A percentile compares a stretch with the other conserved stretches of the same genome.
These are phyloP conservation scores for Bryopsis sp. DNA, from an alignment of 139 green algal genomes.

Conservation along the genomic window DNA sequence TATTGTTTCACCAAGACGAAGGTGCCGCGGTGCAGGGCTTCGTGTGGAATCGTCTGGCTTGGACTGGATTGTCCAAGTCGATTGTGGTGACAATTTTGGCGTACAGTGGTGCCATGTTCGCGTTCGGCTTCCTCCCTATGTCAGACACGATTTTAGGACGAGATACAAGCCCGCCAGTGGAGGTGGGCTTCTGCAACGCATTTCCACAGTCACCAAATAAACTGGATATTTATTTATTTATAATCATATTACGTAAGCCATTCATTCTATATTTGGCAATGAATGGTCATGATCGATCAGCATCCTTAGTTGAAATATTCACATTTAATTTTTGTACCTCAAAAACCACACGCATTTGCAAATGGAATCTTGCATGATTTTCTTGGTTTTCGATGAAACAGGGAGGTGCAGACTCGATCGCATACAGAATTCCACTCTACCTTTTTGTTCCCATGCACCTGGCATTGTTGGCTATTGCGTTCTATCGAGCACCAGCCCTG, in stretches of 20 bases:
- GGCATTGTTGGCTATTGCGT: background rate
- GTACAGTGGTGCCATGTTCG: constrained; percentile 27
- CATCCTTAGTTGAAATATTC: background rate
- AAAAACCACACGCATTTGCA: background rate
- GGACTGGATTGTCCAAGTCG: too few species aligned
- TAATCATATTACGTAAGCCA: background rate
- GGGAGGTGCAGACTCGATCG: background rate
- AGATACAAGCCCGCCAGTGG: background rate
- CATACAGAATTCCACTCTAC: constrained; percentile 3
- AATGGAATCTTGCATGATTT: background rate
- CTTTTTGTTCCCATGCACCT: constrained; percentile 7
- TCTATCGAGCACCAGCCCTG: background rate
- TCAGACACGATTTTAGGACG: constrained; percentile 9
- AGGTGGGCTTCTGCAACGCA: background rate
- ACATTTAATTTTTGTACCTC: background rate
- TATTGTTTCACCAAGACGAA: too few species aligned
- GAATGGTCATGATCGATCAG: background rate
- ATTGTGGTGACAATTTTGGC: constrained; percentile 23
- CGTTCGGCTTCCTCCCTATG: constrained; percentile 32
- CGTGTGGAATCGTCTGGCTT: too few species aligned
- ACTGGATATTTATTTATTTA: background rate
- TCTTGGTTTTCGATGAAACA: background rate
- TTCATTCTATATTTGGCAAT: background rate
- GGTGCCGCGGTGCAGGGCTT: too few species aligned
- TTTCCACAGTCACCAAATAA: background rate